A percentile compares a stretch with the other conserved stretches of the same genome.
Evolutionary conservation across 139 green algal species (phyloP).

Genomic region (Microglena sp.): DNA sequence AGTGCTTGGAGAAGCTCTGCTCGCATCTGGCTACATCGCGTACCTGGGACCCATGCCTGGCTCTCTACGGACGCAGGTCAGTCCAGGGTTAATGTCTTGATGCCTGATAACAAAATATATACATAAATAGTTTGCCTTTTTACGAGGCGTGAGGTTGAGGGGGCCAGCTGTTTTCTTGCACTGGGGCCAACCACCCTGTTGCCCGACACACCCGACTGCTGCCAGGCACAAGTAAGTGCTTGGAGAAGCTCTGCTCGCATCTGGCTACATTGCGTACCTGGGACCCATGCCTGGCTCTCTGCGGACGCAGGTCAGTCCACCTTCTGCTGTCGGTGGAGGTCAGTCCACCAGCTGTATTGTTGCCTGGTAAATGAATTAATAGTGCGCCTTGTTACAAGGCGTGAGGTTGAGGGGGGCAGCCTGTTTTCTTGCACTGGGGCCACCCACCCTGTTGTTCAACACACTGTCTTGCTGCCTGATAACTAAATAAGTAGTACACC

Average conservation of each 20-base stretch:
- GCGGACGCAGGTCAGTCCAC: slow-evolving; percentile 9
- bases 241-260: not conserved
- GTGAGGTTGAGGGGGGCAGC: too few species aligned
- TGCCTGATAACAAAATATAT: not conserved
- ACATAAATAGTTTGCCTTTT: not conserved
- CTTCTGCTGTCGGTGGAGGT: too few species aligned
- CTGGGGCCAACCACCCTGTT: slow-evolving; percentile 1
- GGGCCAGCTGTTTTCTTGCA: not conserved
- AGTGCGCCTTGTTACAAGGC: too few species aligned
- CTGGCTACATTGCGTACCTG: slow-evolving; percentile 1
- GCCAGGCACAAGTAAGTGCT: not conserved
- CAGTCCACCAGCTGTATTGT: too few species aligned
- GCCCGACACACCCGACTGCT: not conserved
- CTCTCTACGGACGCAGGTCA: slow-evolving; percentile 14
- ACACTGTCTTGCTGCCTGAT: too few species aligned
- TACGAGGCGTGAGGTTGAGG: not conserved
- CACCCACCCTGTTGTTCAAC: too few species aligned
- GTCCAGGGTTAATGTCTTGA: too few species aligned
- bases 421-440: too few species aligned
- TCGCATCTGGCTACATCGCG: slow-evolving; percentile 19
- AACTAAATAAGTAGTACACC: too few species aligned
- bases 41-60: slow-evolving; percentile 26
- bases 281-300: slow-evolving; percentile 17
- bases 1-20: slow-evolving; percentile 28
- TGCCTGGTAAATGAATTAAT: too few species aligned